phyloP scores from a whole-genome alignment of 2,329 filamentous ascomycete species.

The Mycosphaerella sp. region DNA sequence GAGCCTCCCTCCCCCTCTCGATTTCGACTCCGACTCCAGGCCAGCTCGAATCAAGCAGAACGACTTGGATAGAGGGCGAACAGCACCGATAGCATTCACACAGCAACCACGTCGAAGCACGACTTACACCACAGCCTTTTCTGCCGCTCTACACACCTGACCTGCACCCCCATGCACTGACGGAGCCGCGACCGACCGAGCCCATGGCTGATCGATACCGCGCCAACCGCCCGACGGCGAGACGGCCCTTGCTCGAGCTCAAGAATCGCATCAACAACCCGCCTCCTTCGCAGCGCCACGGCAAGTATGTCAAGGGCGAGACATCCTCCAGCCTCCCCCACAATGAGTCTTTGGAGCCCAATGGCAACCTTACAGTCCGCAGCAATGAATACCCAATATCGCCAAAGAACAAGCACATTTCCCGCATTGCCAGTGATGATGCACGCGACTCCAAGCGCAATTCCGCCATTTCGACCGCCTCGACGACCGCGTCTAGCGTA shows the following conservation, averaged over 20 bases:
- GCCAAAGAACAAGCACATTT: slow-evolving; percentile 49
- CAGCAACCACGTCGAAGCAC: slow-evolving; percentile 8
- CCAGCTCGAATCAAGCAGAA: slow-evolving; percentile 3
- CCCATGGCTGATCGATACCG: slow-evolving; percentile 31
- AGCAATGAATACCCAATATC: slow-evolving; percentile 30
- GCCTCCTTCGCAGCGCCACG: slow-evolving; percentile 18
- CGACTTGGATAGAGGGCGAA: slow-evolving; percentile 20
- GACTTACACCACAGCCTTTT: slow-evolving; percentile 7
- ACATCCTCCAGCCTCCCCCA: slow-evolving; percentile 32
- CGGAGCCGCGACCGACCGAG: neutral
- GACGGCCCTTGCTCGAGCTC: slow-evolving; percentile 29
- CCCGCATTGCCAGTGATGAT: slow-evolving; percentile 44
- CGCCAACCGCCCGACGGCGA: slow-evolving; percentile 19
- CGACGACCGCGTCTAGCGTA: slow-evolving; percentile 46
- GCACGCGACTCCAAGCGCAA: slow-evolving; percentile 46
- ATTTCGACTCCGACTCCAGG: neutral
- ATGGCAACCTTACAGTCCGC: slow-evolving; percentile 39
- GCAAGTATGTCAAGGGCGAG: slow-evolving; percentile 17
- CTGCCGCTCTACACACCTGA: neutral
- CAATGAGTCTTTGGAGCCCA: slow-evolving; percentile 41
- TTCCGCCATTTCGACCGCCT: slow-evolving; percentile 50
- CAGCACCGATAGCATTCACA: slow-evolving; percentile 11
- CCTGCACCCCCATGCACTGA: slow-evolving; percentile 8
- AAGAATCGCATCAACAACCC: slow-evolving; percentile 29
- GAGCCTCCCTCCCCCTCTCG: neutral